Evolutionary conservation across 768 basidiomycete genomes (phyloP), one percentile per base, ranked within the genome.

Genomic region (Pleurotus tuoliensis): DNA sequence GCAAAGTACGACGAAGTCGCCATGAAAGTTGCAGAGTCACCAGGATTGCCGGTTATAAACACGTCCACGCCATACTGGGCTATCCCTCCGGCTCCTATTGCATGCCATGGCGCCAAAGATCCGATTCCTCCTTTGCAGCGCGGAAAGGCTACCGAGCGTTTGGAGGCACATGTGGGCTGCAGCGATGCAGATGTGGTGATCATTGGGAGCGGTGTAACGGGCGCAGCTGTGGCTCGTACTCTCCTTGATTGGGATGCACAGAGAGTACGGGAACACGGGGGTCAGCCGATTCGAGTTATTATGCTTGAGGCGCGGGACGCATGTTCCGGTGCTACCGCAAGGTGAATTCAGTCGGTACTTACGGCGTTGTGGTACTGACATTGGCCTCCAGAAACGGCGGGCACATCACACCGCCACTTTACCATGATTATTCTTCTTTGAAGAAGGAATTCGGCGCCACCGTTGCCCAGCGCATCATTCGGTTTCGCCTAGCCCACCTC

Each of bases 301-400:
- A 84, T 93, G 75, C 76, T 96, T 18, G 93, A 96, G 62, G 93
- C 92, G 3, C 72, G 93, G 54, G 88, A 89, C 9, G 76, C 76
- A 0, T 90, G 88, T 62, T 88, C 86, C 0, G 88, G 88, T 1
- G 88, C 88, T 5, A 88, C 88, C 0, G 88, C 82, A 38, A 76
- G 88, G 86, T 84, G 56, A n/a, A 74, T 34, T 43, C 48, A 3
- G 24, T 61, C 25, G 37, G 16, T 12, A 15, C 24, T 41, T 4
- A 24, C 34, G 5, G n/a, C 11, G 18, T 46, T 16, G 47, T 47
- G 43, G 8, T 40, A 8, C 24, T 46, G 40, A 56, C 61, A 15
- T 16, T 12, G 2, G 38, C 25, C 9, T 22, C 22, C 58, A 87
- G 88, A 61, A 90, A 89, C 57, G 88, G 87, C 1, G 87, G 88